Evolutionary conservation across 1,284 basidiomycete genomes (phyloP), one percentile per base, ranked within the genome.

Genomic region (Inonotus obliquus): DNA sequence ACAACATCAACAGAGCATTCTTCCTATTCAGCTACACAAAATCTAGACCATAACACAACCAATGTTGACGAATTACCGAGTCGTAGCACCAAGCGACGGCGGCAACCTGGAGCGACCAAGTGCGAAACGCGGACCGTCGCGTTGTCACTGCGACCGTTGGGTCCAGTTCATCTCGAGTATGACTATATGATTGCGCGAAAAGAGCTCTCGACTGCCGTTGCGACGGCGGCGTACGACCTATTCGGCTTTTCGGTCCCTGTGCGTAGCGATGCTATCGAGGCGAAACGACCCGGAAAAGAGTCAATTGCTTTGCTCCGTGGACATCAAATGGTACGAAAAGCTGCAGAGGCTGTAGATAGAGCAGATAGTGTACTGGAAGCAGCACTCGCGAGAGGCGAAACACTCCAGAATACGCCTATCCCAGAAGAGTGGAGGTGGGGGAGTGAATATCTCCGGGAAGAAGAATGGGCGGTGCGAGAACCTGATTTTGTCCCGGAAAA

Each of bases 301-400:
- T n/a, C 11, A 17, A n/a, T 52, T n/a, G 4, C 51, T n/a, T 5
- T 17, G 51, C 5, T 52, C 9, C 51, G 29, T 7, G 13, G 3
- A 4, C 57, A 59, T 27, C 47, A 29, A 14, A 27, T 52, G 1
- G 57, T 59, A 23, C 13, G 10, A n/a, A 29, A 37, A 48, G 57
- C 57, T 17, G 44, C 45, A 19, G 10, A 10, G 4, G 29, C n/a
- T 5, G 11, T 59, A 23, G 47, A 59, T 38, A n/a, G 37, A 19
- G 60, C 63, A 13, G 63, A 64, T 49, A 19, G 25, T 10, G 54
- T 55, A 14, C 55, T 64, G 7, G 63, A 64, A 48, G 51, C 45
- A 13, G 63, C 60, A n/a, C n/a, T 64, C 3, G 38, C 44, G 9
- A 29, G 55, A 6, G 55, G 59, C n/a, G 49, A 64, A 45, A 64